These are phyloP conservation scores for Aspergillus carlsbadensis DNA, from an alignment of 495 filamentous ascomycete genomes.

Conservation along the genomic window DNA sequence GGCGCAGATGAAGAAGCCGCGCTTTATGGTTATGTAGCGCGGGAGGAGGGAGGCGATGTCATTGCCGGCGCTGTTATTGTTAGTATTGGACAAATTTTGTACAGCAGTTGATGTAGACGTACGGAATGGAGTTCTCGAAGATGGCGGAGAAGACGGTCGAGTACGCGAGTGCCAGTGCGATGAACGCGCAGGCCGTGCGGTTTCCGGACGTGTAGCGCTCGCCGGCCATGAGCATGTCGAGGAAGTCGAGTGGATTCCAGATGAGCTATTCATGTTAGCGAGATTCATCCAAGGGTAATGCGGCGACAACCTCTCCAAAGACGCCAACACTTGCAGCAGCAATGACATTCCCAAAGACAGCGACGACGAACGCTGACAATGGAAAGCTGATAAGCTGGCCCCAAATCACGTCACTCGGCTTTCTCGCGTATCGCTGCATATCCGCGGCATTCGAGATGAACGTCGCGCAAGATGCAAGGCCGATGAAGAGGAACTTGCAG, in stretches of 20 bases:
- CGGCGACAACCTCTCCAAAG: conserved; percentile 21
- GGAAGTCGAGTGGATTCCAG: conserved; percentile 25
- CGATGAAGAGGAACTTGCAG: conserved; percentile 35
- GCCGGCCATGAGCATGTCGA: conserved; percentile 29
- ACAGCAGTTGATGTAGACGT: background rate
- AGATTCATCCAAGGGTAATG: background rate
- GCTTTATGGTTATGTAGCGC: conserved; percentile 29
- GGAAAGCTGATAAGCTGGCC: conserved; percentile 38
- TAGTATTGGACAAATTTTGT: background rate
- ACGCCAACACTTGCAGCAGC: conserved; percentile 20
- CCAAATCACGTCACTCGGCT: conserved; percentile 34
- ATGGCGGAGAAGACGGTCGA: conserved; percentile 28
- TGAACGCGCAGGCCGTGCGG: conserved; percentile 17
- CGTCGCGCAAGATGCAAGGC: conserved; percentile 36
- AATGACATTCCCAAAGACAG: conserved; percentile 24
- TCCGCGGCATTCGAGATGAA: conserved; percentile 53
- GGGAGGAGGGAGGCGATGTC: conserved; percentile 32
- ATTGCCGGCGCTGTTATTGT: conserved; percentile 22
- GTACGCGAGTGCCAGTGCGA: conserved; percentile 26
- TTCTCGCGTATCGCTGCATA: conserved; percentile 33
- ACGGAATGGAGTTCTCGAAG: conserved; percentile 34
- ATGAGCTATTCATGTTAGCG: conserved; percentile 20
- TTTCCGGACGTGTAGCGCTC: conserved; percentile 24
- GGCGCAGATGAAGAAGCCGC: conserved; percentile 33
- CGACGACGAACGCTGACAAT: conserved; percentile 27